Base-by-base conservation (phyloP, 2,329 filamentous ascomycete species). In the Trichoderma hamatum region DNA sequence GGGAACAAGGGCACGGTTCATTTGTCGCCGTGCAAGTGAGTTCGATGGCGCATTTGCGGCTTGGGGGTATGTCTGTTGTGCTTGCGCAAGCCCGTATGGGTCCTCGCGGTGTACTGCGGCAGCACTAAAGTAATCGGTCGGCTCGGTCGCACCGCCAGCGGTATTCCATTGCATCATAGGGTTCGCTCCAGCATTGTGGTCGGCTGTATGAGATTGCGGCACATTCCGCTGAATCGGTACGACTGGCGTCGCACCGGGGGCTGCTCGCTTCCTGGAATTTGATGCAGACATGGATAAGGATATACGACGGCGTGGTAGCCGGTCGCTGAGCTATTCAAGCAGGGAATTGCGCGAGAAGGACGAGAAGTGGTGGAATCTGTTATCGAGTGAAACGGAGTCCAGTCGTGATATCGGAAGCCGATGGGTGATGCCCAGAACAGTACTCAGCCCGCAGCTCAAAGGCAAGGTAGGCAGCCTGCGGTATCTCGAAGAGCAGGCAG, bases 221-320 rank as follows among this genome's bases (percentile, higher is more conserved):
- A 86, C 80, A 72, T 82, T 82, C 49, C 84, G 82, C 70, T 83
- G 82, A 61, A 83, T 76, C 39, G 88, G 86, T 26, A 86, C 81
- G 72, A 87, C 81, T n/a, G 92, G 90, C 46, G 88, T 85, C 71
- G 89, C 83, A 77, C 90, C 92, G 68, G 92, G 90, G 58, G 92
- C 92, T 73, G 90, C 84, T 78, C 92, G 86, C 83, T 96, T 96
- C 79, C 92, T 82, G 24, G 85, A 78, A 72, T 86, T 87, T 56
- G 82, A 80, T 36, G 80, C 76, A 69, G 86, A 83, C 84, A 86
- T 86, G 30, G 60, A 56, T 3, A 66, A 55, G 43, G 36, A 63
- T 26, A 60, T 69, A 24, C 43, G 61, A 54, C 61, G 61, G 36
- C 54, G 61, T 43, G n/a, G 30, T 43, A 43, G 54, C 36, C 54